Percentiles rank a stretch among this genome's conserved stretches.
phyloP scores from a whole-genome alignment of 2,329 filamentous ascomycete species.

The Davidsoniella virescens region DNA sequence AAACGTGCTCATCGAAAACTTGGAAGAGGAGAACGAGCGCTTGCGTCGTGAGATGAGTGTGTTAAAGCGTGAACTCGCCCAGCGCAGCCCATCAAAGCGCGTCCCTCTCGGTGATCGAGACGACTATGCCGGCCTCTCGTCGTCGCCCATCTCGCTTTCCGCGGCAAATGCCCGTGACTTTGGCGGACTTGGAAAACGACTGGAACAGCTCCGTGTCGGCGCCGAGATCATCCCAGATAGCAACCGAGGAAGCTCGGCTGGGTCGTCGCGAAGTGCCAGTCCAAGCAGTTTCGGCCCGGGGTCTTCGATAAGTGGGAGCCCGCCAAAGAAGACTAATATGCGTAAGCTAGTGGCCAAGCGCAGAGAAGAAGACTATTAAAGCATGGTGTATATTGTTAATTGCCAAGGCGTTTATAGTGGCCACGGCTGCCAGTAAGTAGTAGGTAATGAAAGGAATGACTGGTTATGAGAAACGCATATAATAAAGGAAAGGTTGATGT shows the following conservation, averaged over 20 bases:
- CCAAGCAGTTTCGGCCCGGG: background rate
- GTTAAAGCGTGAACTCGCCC: constrained; percentile 48
- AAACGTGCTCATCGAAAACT: constrained; percentile 43
- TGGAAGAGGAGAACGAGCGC: constrained; percentile 56
- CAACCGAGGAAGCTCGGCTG: background rate
- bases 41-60: constrained; percentile 48
- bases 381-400: no score
- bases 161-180: constrained; percentile 5
- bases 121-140: constrained; percentile 21
- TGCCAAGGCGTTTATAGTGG: background rate
- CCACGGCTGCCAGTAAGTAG: constrained; percentile 8
- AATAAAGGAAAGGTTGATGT: no score
- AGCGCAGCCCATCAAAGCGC: constrained; percentile 46
- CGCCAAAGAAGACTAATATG: constrained; percentile 3
- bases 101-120: constrained; percentile 38
- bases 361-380: constrained; percentile 3
- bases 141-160: no score
- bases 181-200: constrained; percentile 6
- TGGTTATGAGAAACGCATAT: no score
- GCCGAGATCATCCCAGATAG: background rate
- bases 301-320: background rate
- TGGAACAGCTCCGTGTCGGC: constrained; percentile 7
- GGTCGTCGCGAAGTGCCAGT: background rate
- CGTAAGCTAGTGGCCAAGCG: constrained; percentile 4
- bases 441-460: no score